Evolutionary conservation across 2,329 filamentous ascomycete species (phyloP), one percentile per base, ranked within the genome.

Genomic region (Ciborinia camelliae): DNA sequence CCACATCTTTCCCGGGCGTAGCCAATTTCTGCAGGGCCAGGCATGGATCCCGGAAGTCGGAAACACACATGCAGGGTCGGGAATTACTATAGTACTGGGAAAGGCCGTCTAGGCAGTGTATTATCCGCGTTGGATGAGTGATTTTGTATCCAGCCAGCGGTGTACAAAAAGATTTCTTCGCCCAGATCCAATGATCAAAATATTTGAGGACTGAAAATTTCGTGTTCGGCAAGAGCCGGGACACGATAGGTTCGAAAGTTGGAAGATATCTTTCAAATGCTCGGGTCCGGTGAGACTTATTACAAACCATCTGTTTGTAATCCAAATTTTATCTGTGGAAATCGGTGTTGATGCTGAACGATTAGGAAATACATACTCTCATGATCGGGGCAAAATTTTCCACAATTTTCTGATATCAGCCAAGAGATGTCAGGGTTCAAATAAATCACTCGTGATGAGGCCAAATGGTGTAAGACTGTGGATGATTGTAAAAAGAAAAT

Each of bases 11-110:
- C 30, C 23, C 20, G 48, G n/a, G 37, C 48, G 48, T 35, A 54
- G 58, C 47, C 9, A 52, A 41, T 52, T 51, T 52, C 58, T 51
- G 47, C 41, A n/a, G 18, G 35, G 15, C 20, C 23, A 53, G 35
- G 20, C 23, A 61, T 30, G 28, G 43, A 43, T 14, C 28, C 37
- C 47, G 35, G 39, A 43, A 62, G 28, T 20, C 28, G 28, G 41
- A 58, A 58, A 35, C 41, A 37, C 55, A 59, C 14, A 59, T 59
- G 30, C 41, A 59, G 23, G 30, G 41, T n/a, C 41, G 28, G n/a
- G 37, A 20, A 20, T 47, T 59, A 47, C n/a, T 47, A 26, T 26
- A 32, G 41, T 59, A 14, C 47, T 45, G n/a, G 30, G 30, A 2
- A 58, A 47, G 28, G 15, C n/a, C n/a, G 28, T 20, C 26, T 47